Evolutionary conservation across 371 early-diverging fungal species (phyloP).

Genomic region (Circinella minor): DNA sequence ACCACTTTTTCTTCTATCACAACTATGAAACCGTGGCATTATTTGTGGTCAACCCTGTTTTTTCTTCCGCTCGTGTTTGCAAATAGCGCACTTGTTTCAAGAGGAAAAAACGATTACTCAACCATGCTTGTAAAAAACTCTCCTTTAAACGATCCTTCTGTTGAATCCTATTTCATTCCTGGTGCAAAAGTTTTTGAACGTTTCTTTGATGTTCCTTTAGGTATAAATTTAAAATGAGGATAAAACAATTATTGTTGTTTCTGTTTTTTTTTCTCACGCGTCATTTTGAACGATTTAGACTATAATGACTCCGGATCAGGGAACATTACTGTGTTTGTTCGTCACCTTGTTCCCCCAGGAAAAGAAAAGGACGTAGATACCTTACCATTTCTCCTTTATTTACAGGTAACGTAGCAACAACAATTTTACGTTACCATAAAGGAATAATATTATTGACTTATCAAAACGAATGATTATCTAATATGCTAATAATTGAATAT

Average conservation of each 20-base stretch:
- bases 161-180: conserved; percentile 59
- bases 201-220: conserved; percentile 63
- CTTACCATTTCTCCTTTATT: conserved; percentile 62
- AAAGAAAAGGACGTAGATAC: conserved; percentile 49
- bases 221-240: conserved; percentile 19
- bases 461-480: too few relatives aligned
- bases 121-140: conserved; percentile 6
- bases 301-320: conserved; percentile 36
- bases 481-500: too few relatives aligned
- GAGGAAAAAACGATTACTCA: not conserved
- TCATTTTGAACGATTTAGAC: conserved; percentile 32
- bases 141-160: conserved; percentile 30
- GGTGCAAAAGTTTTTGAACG: conserved; percentile 67
- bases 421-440: too few relatives aligned
- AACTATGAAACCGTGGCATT: conserved; percentile 3
- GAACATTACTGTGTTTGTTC: conserved; percentile 57
- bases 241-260: too few relatives aligned
- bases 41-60: not conserved
- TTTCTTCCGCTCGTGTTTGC: conserved; percentile 4
- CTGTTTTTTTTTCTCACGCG: not conserved
- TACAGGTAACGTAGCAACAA: conserved; percentile 47
- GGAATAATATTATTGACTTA: too few relatives aligned
- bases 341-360: conserved; percentile 62
- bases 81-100: conserved; percentile 1
- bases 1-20: not conserved